A percentile compares a stretch with the other conserved stretches of the same genome.
phyloP scores from a whole-genome alignment of 805 yeast genomes.

The Yarrowia deformans region DNA sequence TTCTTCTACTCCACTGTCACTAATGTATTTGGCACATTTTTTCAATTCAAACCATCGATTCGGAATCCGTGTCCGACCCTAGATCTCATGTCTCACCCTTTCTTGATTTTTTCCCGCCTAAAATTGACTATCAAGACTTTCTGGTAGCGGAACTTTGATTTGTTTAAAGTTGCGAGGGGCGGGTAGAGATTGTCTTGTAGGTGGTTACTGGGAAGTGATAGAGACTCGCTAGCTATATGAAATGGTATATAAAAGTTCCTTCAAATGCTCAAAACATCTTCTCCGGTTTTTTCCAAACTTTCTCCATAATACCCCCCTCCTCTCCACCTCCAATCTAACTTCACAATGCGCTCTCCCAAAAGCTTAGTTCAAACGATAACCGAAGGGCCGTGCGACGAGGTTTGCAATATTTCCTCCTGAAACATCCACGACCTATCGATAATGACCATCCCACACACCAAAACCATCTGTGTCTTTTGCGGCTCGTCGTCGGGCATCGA shows the following conservation, averaged over 20 bases:
- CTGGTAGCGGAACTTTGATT: slow-evolving; percentile 1
- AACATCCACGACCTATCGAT: too few relatives aligned
- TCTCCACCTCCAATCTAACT: not conserved
- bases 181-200: not conserved
- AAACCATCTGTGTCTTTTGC: slow-evolving; percentile 80
- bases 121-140: not conserved
- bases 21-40: too few relatives aligned
- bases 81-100: not conserved
- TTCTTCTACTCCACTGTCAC: too few relatives aligned
- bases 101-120: not conserved
- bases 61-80: too few relatives aligned
- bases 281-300: not conserved
- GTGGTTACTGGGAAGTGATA: too few relatives aligned
- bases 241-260: too few relatives aligned
- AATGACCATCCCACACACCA: slow-evolving; percentile 42
- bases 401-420: not conserved
- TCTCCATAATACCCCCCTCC: not conserved
- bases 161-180: slow-evolving; percentile 3
- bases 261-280: too few relatives aligned
- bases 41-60: too few relatives aligned
- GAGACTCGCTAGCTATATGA: too few relatives aligned
- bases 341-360: not conserved
- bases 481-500: slow-evolving; percentile 79
- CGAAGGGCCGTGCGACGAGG: not conserved
- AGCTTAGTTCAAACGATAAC: not conserved